phyloP scores from a whole-genome alignment of 495 filamentous ascomycete species.

The Podospora conica region DNA sequence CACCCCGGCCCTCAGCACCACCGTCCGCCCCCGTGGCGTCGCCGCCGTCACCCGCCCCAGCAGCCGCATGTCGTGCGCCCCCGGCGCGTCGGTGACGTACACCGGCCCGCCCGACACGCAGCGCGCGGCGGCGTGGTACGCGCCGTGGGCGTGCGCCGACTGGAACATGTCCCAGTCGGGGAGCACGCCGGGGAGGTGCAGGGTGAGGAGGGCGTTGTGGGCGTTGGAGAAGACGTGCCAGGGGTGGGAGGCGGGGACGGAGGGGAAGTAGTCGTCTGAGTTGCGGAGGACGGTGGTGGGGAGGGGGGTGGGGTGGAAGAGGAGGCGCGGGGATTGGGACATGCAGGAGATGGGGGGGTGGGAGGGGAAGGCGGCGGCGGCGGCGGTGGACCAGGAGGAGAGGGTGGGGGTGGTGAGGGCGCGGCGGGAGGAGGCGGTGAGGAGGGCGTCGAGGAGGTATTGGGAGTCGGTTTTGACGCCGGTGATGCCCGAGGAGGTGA shows the following conservation, averaged over 20 bases:
- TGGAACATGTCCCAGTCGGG: slow-evolving; percentile 99
- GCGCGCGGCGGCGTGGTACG: slow-evolving; percentile 82
- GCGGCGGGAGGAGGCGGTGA: slow-evolving; percentile 58
- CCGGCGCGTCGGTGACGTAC: slow-evolving; percentile 86
- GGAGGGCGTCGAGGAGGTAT: slow-evolving; percentile 73
- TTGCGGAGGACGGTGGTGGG: slow-evolving; percentile 67
- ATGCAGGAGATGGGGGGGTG: slow-evolving; percentile 84
- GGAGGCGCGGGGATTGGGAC: slow-evolving; percentile 73
- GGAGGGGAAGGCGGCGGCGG: slow-evolving; percentile 69
- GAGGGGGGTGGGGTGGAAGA: slow-evolving; percentile 79
- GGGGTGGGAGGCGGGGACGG: slow-evolving; percentile 67
- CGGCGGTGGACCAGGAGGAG: slow-evolving; percentile 71
- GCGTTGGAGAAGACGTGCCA: slow-evolving; percentile 96
- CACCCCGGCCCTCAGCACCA: slow-evolving; percentile 69
- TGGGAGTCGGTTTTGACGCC: slow-evolving; percentile 89
- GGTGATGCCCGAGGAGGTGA: slow-evolving; percentile 62
- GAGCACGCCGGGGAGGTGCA: slow-evolving; percentile 41
- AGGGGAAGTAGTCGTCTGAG: slow-evolving; percentile 90
- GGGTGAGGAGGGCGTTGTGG: slow-evolving; percentile 79
- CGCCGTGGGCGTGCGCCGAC: slow-evolving; percentile 66
- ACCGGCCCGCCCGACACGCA: slow-evolving; percentile 89
- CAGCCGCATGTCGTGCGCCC: slow-evolving; percentile 65
- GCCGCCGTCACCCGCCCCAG: slow-evolving; percentile 69
- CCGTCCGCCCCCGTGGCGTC: slow-evolving; percentile 60
- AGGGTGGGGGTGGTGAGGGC: slow-evolving; percentile 68